Base-by-base conservation (phyloP, 192 early-diverging fungal species). In the Coemansia asiatica region DNA sequence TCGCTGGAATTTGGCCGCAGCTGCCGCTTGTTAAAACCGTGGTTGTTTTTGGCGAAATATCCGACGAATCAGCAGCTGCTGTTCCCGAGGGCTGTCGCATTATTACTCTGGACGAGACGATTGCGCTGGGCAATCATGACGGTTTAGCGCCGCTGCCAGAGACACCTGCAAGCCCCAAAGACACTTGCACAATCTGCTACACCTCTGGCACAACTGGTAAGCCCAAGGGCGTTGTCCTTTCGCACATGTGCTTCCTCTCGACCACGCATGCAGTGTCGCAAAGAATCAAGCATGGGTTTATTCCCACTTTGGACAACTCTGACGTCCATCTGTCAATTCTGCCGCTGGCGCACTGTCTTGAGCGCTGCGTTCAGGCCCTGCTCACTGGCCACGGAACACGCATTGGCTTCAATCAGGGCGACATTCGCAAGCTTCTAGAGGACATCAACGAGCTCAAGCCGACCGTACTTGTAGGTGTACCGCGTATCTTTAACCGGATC, bases 221-320 rank as follows among this genome's bases (percentile, higher is more conserved):
- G 72, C 96, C 96, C 59, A 98, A 98, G 81, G 96, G 96, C 63
- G 95, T 93, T 4, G 82, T 95, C 49, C 74, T 98, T 25, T 85
- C 89, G 25, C 94, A 96, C 74, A 80, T 84, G 63, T 91, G 94
- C 72, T 82, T 96, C 55, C 79, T 95, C 36, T 90, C 96, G 60
- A 85, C 87, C 8, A 57, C 56, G 2, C 29, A 72, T 21, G 59
- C 61, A 0, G 60, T 48, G 18, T 54, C 18, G 10, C 16, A 72
- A 51, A 31, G 72, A 25, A 69, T 81, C 2, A 7, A n/a, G n/a
- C 55, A 61, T 25, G 74, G 79, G 4, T 54, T 44, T 19, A 33
- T 75, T 4, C 73, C 74, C 0, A 50, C 75, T 44, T 44, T 89
- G 47, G 73, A 75, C 50, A 72, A 76, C 56, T 73, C 72, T 21